Base-by-base conservation (phyloP, 345 rosid species). In the Isatis tinctoria region DNA sequence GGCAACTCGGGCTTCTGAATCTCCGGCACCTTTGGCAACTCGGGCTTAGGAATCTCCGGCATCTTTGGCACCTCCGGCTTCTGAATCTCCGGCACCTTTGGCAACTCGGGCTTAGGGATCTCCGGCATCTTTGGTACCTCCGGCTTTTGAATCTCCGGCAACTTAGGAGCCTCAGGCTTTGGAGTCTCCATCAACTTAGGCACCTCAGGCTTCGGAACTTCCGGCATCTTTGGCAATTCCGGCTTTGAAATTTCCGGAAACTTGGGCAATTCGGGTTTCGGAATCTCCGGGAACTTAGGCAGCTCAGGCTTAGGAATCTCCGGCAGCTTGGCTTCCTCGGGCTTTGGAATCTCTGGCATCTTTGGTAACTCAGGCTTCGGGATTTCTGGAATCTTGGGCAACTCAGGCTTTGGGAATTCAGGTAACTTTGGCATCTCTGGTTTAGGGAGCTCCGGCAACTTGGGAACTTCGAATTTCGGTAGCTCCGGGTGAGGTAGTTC, bases 401-500 rank as follows among this genome's bases (percentile, higher is more conserved):
- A 8, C 51, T 77, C 78, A 4, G 75, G 78, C 45, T 80, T 76
- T 3, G 76, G 79, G 20, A 58, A 0, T 5, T 82, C 76, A 0
- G 84, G 79, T 13, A 60, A 7, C 28, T 75, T 75, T 0, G 76
- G 82, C 22, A 78, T 0, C 36, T 82, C 75, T 1, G 48, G 79
- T 47, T 77, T 33, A 43, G 82, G 80, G 0, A 69, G 13, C 40
- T 79, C 78, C 2, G 70, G 78, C 10, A 69, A 43, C 66, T 70
- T 70, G 16, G 74, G 74, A 44, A 70, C 65, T 44, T 70, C 74
- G 28, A 54, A 16, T 16, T 64, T 64, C 0, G 70, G 81, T 27
- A 81, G 44, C 65, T 78, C 82, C 4, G 80, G 80, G 24, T 71
- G 64, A 13, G 81, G 74, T 3, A 68, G 3, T 40, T 79, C 75